Conservation (phyloP, 345 rosid genomes). For the Sisymbrium altissimum region DNA sequence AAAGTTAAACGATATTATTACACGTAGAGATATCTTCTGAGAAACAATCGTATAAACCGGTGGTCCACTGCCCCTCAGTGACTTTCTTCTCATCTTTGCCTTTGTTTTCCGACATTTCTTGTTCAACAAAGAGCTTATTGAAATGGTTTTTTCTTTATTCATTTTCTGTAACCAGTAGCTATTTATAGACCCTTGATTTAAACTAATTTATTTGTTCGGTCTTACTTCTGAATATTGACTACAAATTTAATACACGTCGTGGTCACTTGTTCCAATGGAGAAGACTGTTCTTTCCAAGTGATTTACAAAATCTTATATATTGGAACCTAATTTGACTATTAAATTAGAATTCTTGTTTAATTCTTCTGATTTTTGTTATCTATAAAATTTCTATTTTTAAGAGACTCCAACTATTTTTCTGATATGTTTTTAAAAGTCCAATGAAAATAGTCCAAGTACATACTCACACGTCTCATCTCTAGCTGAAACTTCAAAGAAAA, state of each 20-base stretch:
- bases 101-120: slow-evolving; percentile 9
- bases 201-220: slow-evolving; percentile 4
- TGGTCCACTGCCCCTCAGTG: slow-evolving; percentile 51
- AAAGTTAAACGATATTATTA: slow-evolving; percentile 19
- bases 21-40: slow-evolving; percentile 48
- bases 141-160: background rate
- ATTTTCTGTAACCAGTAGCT: background rate
- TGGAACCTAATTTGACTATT: background rate
- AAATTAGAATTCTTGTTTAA: background rate
- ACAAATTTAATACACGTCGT: slow-evolving; percentile 7
- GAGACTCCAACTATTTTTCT: background rate
- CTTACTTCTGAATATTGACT: slow-evolving; percentile 21
- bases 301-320: background rate
- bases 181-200: background rate
- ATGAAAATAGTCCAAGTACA: background rate
- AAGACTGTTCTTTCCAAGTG: slow-evolving; percentile 16
- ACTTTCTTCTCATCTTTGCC: slow-evolving; percentile 10
- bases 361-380: background rate
- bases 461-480: background rate
- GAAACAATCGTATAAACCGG: slow-evolving; percentile 51
- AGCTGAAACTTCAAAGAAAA: background rate
- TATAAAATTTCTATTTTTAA: background rate
- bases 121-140: background rate
- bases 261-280: slow-evolving; percentile 22
- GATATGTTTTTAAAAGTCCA: background rate